These are phyloP conservation scores for Datisca glomerata DNA, from an alignment of 306 rosid species.

Conservation along the genomic window DNA sequence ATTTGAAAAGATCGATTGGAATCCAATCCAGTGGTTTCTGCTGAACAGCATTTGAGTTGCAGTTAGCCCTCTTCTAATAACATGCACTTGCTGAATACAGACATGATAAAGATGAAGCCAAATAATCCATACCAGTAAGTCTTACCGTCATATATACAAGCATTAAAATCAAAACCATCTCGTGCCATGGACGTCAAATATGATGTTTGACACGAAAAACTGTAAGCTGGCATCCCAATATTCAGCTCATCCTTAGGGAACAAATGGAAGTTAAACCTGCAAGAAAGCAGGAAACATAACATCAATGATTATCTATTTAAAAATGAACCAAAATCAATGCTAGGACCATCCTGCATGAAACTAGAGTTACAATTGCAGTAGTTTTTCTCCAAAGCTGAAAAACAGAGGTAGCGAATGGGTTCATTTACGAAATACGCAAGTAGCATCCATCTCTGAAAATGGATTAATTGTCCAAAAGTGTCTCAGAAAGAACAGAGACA, in stretches of 20 bases:
- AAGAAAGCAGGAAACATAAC: conserved; percentile 10
- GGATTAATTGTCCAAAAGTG: not conserved
- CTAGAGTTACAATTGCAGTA: not conserved
- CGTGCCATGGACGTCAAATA: conserved; percentile 60
- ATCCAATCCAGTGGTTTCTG: too few species aligned
- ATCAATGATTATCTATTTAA: not conserved
- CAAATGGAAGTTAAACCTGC: conserved; percentile 73
- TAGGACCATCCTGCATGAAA: not conserved
- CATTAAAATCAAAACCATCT: conserved; percentile 78
- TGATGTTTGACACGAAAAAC: conserved; percentile 67
- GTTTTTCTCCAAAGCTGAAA: too few species aligned
- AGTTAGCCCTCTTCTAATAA: too few species aligned
- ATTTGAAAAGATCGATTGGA: too few species aligned
- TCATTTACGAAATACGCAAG: too few species aligned
- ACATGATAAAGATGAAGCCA: not conserved
- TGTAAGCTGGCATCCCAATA: conserved; percentile 74
- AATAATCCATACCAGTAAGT: not conserved
- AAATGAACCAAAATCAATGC: not conserved
- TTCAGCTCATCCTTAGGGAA: conserved; percentile 82
- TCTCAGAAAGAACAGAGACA: too few species aligned
- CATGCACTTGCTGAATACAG: too few species aligned
- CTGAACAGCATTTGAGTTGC: too few species aligned
- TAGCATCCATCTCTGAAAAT: not conserved
- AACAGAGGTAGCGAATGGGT: too few species aligned
- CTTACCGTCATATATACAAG: conserved; percentile 71